These are phyloP conservation scores for Jamesozyma gamospora DNA, from an alignment of 805 yeast genomes.

Conservation along the genomic window DNA sequence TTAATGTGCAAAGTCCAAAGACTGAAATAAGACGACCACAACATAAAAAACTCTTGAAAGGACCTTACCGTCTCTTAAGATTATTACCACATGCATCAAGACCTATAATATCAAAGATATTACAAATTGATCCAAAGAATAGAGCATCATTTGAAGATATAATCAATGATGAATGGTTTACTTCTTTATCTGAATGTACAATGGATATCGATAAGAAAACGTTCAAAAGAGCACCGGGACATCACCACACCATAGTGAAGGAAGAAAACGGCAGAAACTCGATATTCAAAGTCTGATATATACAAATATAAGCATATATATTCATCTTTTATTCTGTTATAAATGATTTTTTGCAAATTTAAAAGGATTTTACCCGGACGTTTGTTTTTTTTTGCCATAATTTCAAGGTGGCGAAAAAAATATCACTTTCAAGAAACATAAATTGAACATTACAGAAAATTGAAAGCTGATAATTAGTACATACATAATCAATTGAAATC, in stretches of 20 bases:
- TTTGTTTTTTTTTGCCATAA: too few relatives aligned
- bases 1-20: too few relatives aligned
- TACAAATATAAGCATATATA: too few relatives aligned
- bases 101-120: constrained; percentile 59
- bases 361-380: too few relatives aligned
- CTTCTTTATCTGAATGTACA: constrained; percentile 53
- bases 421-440: too few relatives aligned
- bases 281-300: constrained; percentile 3
- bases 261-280: constrained; percentile 32
- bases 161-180: constrained; percentile 60
- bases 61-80: constrained; percentile 74
- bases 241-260: constrained; percentile 39
- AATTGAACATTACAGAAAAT: too few relatives aligned
- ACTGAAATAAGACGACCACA: constrained; percentile 8
- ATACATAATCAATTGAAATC: too few relatives aligned
- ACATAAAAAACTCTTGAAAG: constrained; percentile 52
- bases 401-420: too few relatives aligned
- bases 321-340: too few relatives aligned
- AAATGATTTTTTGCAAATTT: too few relatives aligned
- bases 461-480: too few relatives aligned
- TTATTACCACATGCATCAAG: constrained; percentile 73
- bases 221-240: constrained; percentile 36
- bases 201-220: constrained; percentile 30
- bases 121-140: constrained; percentile 46
- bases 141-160: constrained; percentile 63